Base-by-base conservation (phyloP, 176 grass and related monocot species). In the Bolboschoenus planiculmis region DNA sequence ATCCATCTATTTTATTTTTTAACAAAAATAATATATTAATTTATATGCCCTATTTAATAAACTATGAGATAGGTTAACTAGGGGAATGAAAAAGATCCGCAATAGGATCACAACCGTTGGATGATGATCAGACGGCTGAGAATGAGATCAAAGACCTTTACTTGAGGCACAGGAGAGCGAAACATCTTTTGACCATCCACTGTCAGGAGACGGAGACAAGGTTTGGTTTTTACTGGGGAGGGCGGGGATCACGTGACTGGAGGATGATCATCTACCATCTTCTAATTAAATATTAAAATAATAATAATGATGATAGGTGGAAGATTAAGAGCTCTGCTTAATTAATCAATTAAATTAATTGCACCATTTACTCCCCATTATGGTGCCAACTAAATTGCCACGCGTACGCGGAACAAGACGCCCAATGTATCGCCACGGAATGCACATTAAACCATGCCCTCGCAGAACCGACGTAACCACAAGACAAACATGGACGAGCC, bases 151-250 rank as follows among this genome's bases (percentile, higher is more conserved):
- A 72, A 43, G 9, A 72, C 9, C 67, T 44, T 72, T 23, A 72
- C 20, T 14, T 13, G 20, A 72, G 67, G 36, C n/a, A 46, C 67
- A 35, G 7, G 37, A 71, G 20, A 71, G 35, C 37, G 36, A 71
- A 71, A 11, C 8, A 71, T 40, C 66, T 79, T 79, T 79, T 79
- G 51, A 79, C 77, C 77, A 39, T 79, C 77, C 77, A 79, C 34
- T 79, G 29, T 79, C 30, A 36, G 42, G 26, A 14, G 10, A 59
- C 10, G 56, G 21, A n/a, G 23, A 34, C 30, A 56, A 80, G 48
- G 48, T 39, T 11, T 58, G 7, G 78, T 8, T 39, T 78, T 81
- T 60, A 21, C 46, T 79, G 18, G 0, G 21, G 15, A 82, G 56
- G 10, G 34, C 56, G 37, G 58, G 14, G 29, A 30, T 82, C 79